Conservation (phyloP, 2,329 filamentous ascomycete species). For the Colletotrichum liriopes region DNA sequence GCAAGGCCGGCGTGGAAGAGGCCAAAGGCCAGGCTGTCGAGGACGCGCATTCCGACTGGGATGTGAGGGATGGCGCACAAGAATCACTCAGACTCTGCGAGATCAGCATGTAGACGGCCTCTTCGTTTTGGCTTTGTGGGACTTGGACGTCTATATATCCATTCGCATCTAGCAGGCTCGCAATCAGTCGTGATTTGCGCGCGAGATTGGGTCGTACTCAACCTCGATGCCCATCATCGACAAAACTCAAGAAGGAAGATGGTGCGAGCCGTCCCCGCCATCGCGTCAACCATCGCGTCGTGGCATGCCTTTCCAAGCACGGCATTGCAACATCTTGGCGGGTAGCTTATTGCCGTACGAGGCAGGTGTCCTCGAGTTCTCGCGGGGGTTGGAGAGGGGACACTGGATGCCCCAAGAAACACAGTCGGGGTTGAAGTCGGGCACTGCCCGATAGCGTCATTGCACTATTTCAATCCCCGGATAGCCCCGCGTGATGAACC, state of each 20-base stretch:
- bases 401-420: background rate
- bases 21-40: background rate
- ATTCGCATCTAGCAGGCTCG: background rate
- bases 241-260: background rate
- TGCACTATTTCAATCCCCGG: background rate
- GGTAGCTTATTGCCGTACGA: conserved; percentile 4
- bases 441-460: background rate
- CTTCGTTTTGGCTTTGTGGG: background rate
- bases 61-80: background rate
- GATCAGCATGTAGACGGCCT: too few relatives aligned
- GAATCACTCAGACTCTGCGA: background rate
- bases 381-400: background rate
- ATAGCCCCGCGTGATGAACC: background rate
- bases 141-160: background rate
- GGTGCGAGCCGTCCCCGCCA: conserved; percentile 20
- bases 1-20: background rate
- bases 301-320: conserved; percentile 8
- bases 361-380: conserved; percentile 2
- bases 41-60: background rate
- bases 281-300: conserved; percentile 23
- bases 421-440: background rate
- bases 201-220: background rate
- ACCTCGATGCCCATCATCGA: background rate
- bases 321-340: conserved; percentile 18
- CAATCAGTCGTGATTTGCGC: background rate